phyloP scores from a whole-genome alignment of 257 asterid species.

The Penstemon barbatus region DNA sequence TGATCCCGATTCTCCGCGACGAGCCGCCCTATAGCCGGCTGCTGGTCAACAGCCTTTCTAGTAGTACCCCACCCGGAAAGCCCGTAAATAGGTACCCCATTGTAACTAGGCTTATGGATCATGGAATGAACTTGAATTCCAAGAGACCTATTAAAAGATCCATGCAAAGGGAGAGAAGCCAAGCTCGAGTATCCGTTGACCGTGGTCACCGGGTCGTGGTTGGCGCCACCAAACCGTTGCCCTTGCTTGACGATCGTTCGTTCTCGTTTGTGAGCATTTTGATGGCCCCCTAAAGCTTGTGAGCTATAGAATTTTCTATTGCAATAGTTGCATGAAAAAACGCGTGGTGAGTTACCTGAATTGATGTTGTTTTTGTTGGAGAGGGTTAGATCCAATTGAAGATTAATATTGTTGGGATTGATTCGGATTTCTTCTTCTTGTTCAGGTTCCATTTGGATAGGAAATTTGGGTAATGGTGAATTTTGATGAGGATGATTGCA shows the following conservation, averaged over 20 bases:
- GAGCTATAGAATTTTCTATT: slow-evolving; percentile 83
- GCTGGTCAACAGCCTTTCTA: slow-evolving; percentile 50
- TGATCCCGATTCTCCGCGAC: slow-evolving; percentile 35
- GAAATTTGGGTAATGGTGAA: slow-evolving; percentile 24
- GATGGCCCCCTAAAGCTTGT: slow-evolving; percentile 96
- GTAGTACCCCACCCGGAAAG: slow-evolving; percentile 39
- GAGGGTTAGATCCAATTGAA: slow-evolving; percentile 57
- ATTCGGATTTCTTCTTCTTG: slow-evolving; percentile 20
- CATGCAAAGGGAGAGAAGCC: slow-evolving; percentile 74
- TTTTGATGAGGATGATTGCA: slow-evolving; percentile 27
- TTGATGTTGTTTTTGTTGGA: slow-evolving; percentile 37
- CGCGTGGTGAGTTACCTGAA: slow-evolving; percentile 38
- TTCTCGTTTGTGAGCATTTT: slow-evolving; percentile 90
- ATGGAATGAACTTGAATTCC: slow-evolving; percentile 68
- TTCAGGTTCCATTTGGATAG: slow-evolving; percentile 4
- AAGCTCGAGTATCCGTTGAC: slow-evolving; percentile 42
- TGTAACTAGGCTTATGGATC: slow-evolving; percentile 57
- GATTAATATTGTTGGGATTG: slow-evolving; percentile 17
- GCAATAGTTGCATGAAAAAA: slow-evolving; percentile 87
- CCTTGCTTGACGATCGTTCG: slow-evolving; percentile 73
- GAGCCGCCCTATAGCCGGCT: slow-evolving; percentile 51
- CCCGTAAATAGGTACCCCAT: slow-evolving; percentile 34
- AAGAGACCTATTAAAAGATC: slow-evolving; percentile 53
- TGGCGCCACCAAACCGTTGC: slow-evolving; percentile 27
- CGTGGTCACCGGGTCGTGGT: slow-evolving; percentile 16